Conservation (phyloP, 352 stramenopile genomes). For the Plasmopara viticola region DNA sequence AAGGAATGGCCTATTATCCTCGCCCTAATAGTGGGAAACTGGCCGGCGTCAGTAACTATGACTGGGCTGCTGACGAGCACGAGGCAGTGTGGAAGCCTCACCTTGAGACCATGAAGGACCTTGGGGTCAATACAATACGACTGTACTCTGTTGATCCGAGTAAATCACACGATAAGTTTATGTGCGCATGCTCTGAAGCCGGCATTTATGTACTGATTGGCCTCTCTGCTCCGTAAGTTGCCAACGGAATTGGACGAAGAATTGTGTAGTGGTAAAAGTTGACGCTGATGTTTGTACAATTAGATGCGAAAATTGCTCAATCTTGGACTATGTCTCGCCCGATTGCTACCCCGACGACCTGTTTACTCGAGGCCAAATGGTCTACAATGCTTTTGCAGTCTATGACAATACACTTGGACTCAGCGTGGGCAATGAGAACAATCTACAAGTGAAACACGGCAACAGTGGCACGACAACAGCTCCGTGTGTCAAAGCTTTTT, state of each 20-base stretch:
- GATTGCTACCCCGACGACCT: conserved; percentile 47
- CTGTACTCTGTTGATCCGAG: conserved; percentile 61
- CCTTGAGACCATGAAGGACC: conserved; percentile 42
- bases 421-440: conserved; percentile 50
- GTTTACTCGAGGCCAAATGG: conserved; percentile 49
- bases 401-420: conserved; percentile 68
- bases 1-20: conserved; percentile 68
- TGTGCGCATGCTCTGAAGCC: conserved; percentile 56
- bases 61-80: conserved; percentile 60
- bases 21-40: conserved; percentile 55
- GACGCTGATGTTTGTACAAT: no score
- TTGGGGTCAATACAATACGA: conserved; percentile 60
- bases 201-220: conserved; percentile 73
- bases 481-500: no score
- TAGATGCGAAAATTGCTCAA: no score
- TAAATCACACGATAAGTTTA: conserved; percentile 69
- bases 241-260: conserved; percentile 36
- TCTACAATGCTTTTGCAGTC: conserved; percentile 67
- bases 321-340: conserved; percentile 14
- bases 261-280: no score
- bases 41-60: conserved; percentile 44
- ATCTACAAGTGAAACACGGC: no score
- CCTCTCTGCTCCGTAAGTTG: conserved; percentile 43
- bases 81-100: conserved; percentile 45
- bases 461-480: no score